Percentiles rank a stretch among this genome's conserved stretches.
phyloP scores from a whole-genome alignment of 345 rosid genomes.

The Sisymbrium irio region DNA sequence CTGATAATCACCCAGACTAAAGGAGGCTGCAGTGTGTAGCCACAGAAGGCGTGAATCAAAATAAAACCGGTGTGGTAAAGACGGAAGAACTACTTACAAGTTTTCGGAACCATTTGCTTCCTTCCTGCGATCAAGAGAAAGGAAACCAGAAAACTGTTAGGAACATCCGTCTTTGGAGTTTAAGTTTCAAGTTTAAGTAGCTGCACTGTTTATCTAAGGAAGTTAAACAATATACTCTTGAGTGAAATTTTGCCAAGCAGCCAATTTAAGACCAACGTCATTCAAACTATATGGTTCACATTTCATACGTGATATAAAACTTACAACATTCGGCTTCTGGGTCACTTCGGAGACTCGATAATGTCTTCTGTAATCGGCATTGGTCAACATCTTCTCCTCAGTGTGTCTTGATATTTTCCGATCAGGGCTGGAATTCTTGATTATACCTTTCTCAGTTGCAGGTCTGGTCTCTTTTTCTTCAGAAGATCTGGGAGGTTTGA shows the following conservation, averaged over 20 bases:
- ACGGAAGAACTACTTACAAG: slow-evolving; percentile 51
- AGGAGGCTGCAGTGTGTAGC: not conserved
- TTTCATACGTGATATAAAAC: slow-evolving; percentile 31
- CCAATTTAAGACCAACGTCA: not conserved
- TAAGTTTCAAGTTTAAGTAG: not conserved
- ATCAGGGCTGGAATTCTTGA: slow-evolving; percentile 34
- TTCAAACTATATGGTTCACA: not conserved
- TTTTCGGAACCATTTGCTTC: slow-evolving; percentile 60
- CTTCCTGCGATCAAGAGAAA: slow-evolving; percentile 51
- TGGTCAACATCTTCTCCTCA: slow-evolving; percentile 27
- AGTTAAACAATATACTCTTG: not conserved
- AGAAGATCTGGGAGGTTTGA: slow-evolving; percentile 7
- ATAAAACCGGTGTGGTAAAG: not conserved
- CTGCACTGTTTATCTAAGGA: not conserved
- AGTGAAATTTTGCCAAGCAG: not conserved
- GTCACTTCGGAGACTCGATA: slow-evolving; percentile 38
- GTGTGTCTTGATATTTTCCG: slow-evolving; percentile 27
- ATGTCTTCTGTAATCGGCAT: slow-evolving; percentile 25
- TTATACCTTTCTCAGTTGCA: slow-evolving; percentile 10
- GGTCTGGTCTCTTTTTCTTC: not conserved
- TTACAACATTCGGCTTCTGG: slow-evolving; percentile 51
- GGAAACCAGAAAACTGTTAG: slow-evolving; percentile 16
- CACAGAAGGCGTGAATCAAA: not conserved
- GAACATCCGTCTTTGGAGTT: not conserved
- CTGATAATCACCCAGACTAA: not conserved